phyloP scores from a whole-genome alignment of 2,329 filamentous ascomycete genomes.

The Endoconidiophora laricicola region DNA sequence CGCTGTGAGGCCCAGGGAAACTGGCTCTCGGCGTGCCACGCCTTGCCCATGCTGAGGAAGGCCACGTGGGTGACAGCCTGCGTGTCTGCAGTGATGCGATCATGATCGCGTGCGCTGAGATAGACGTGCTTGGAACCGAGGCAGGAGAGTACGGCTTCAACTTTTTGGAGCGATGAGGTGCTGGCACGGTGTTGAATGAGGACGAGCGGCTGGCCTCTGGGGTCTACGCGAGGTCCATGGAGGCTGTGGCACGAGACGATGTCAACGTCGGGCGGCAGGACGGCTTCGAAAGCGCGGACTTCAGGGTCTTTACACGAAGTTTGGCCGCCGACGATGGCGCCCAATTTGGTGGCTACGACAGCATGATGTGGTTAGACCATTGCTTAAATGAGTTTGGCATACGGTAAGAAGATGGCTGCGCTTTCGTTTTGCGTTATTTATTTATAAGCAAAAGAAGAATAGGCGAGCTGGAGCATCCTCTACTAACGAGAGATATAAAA shows the following conservation, averaged over 20 bases:
- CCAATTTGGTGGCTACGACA: constrained; percentile 67
- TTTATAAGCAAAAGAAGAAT: too few species aligned
- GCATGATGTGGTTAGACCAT: too few species aligned
- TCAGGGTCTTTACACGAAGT: constrained; percentile 97
- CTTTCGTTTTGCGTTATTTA: constrained; percentile 8
- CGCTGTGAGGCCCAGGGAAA: constrained; percentile 96
- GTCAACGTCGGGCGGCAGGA: constrained; percentile 75
- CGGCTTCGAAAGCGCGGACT: constrained; percentile 77
- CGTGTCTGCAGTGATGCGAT: constrained; percentile 94
- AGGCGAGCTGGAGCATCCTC: too few species aligned
- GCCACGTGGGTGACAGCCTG: constrained; percentile 96
- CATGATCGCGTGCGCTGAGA: constrained; percentile 73
- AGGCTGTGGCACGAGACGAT: constrained; percentile 95
- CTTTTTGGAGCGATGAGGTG: constrained; percentile 56
- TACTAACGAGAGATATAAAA: constrained; percentile 9
- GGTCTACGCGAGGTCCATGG: constrained; percentile 80
- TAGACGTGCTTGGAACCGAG: constrained; percentile 75
- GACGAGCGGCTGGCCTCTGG: constrained; percentile 78
- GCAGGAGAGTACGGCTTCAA: constrained; percentile 67
- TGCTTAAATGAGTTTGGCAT: too few species aligned
- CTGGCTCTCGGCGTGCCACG: constrained; percentile 87
- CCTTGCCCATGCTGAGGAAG: constrained; percentile 93
- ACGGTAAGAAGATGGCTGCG: background rate
- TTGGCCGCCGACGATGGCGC: constrained; percentile 90
- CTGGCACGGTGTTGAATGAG: constrained; percentile 86